Percentiles rank a stretch among this genome's conserved stretches.
phyloP scores from a whole-genome alignment of 2,329 filamentous ascomycete species.

The Lasiodiplodia gonubiensis region DNA sequence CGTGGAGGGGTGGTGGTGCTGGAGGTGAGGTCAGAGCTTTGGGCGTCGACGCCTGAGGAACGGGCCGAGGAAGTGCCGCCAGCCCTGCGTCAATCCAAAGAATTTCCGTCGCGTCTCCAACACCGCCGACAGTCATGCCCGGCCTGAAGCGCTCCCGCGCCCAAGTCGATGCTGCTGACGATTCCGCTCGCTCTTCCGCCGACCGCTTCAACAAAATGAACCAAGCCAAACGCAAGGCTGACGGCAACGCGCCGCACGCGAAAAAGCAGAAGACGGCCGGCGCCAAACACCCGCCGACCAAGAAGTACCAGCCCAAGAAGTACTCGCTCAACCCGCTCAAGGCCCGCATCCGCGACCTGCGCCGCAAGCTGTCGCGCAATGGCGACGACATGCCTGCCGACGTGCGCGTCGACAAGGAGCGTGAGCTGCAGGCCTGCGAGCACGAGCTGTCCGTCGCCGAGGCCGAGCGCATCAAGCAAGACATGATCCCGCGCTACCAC shows the following conservation, averaged over 20 bases:
- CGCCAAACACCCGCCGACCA: slow-evolving; percentile 38
- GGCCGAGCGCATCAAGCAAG: slow-evolving; percentile 65
- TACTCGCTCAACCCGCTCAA: slow-evolving; percentile 65
- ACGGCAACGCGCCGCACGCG: slow-evolving; percentile 14
- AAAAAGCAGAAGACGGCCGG: slow-evolving; percentile 32
- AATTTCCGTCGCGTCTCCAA: slow-evolving; percentile 11
- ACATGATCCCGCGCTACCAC: slow-evolving; percentile 80
- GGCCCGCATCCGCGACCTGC: slow-evolving; percentile 73
- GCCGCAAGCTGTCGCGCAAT: slow-evolving; percentile 66
- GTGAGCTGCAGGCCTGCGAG: slow-evolving; percentile 71
- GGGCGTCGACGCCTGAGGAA: slow-evolving; percentile 5
- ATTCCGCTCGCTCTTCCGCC: neutral
- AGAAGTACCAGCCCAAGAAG: slow-evolving; percentile 28
- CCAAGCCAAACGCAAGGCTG: slow-evolving; percentile 19
- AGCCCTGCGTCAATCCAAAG: slow-evolving; percentile 21
- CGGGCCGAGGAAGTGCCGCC: slow-evolving; percentile 4
- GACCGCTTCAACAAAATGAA: neutral
- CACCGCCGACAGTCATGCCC: slow-evolving; percentile 12
- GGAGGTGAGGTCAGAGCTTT: neutral
- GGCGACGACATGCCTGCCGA: slow-evolving; percentile 68
- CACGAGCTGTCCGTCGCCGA: slow-evolving; percentile 65
- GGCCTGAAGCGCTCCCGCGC: slow-evolving; percentile 21
- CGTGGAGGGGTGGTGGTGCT: neutral
- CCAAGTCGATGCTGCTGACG: neutral
- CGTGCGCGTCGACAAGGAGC: slow-evolving; percentile 71